Conservation (phyloP, 106 monocot genomes). For the Dendrobium chrysotoxum region DNA sequence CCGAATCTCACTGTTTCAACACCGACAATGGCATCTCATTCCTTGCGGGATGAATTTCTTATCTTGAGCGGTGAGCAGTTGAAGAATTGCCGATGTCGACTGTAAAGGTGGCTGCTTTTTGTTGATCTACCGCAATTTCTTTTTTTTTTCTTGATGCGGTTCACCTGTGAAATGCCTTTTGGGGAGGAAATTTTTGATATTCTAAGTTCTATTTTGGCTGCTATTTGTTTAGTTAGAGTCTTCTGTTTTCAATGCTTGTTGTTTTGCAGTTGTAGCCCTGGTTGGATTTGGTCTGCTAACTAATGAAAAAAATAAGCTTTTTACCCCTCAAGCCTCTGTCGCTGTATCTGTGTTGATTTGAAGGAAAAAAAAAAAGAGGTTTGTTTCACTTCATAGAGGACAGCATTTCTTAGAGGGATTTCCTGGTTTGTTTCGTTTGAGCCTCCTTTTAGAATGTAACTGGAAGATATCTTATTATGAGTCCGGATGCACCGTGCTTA, state of each 20-base stretch:
- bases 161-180: not conserved
- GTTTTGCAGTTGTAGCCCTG: not conserved
- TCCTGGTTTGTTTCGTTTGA: not conserved
- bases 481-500: too few species aligned
- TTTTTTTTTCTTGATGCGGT: not conserved
- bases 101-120: slow-evolving; percentile 1
- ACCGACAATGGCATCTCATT: not conserved
- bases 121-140: not conserved
- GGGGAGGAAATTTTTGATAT: not conserved
- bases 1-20: not conserved
- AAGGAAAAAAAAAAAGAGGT: not conserved
- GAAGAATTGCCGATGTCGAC: not conserved
- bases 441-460: not conserved
- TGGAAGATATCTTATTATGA: not conserved
- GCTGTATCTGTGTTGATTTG: not conserved
- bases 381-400: not conserved
- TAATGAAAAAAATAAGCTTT: not conserved
- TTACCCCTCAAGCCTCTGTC: not conserved
- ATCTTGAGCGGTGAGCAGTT: not conserved
- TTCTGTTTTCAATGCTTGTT: not conserved
- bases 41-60: not conserved
- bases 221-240: not conserved
- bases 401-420: not conserved
- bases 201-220: not conserved
- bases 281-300: not conserved